These are phyloP conservation scores for Tylopilus subfusipes DNA, from an alignment of 768 basidiomycete genomes.

Conservation along the genomic window DNA sequence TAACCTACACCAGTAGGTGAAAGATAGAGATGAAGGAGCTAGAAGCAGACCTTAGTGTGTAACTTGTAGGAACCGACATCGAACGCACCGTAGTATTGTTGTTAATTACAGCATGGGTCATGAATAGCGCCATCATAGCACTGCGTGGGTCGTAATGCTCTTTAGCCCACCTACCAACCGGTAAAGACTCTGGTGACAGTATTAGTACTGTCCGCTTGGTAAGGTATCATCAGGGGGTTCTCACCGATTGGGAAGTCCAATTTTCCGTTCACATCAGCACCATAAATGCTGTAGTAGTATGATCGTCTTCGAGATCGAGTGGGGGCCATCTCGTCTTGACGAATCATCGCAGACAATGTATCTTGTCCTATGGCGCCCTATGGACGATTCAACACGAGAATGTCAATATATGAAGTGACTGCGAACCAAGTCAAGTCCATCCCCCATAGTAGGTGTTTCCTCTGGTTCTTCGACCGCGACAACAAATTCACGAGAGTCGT, in stretches of 20 bases:
- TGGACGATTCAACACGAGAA: slow-evolving; percentile 7
- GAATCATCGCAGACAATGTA: slow-evolving; percentile 68
- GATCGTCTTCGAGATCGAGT: slow-evolving; percentile 55
- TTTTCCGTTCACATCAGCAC: slow-evolving; percentile 44
- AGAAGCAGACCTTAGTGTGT: neutral
- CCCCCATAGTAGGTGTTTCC: slow-evolving; percentile 5
- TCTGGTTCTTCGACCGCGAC: slow-evolving; percentile 18
- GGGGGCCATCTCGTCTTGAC: slow-evolving; percentile 65
- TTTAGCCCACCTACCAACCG: slow-evolving; percentile 61
- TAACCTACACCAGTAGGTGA: slow-evolving; percentile 22
- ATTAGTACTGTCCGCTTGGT: neutral
- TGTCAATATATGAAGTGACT: neutral
- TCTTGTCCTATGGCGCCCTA: slow-evolving; percentile 75
- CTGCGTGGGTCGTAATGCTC: slow-evolving; percentile 53
- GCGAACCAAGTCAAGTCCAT: slow-evolving; percentile 27
- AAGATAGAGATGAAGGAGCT: slow-evolving; percentile 52
- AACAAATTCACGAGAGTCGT: slow-evolving; percentile 16
- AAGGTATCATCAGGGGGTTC: neutral
- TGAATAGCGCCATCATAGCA: slow-evolving; percentile 59
- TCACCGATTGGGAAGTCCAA: slow-evolving; percentile 58
- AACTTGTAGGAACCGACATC: neutral
- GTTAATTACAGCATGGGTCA: slow-evolving; percentile 74
- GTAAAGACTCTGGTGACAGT: slow-evolving; percentile 45
- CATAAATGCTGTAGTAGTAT: slow-evolving; percentile 41
- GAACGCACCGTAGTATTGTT: slow-evolving; percentile 41